Evolutionary conservation across 1,284 basidiomycete species (phyloP), one percentile per base, ranked within the genome.

Genomic region (Baeospora myosura): DNA sequence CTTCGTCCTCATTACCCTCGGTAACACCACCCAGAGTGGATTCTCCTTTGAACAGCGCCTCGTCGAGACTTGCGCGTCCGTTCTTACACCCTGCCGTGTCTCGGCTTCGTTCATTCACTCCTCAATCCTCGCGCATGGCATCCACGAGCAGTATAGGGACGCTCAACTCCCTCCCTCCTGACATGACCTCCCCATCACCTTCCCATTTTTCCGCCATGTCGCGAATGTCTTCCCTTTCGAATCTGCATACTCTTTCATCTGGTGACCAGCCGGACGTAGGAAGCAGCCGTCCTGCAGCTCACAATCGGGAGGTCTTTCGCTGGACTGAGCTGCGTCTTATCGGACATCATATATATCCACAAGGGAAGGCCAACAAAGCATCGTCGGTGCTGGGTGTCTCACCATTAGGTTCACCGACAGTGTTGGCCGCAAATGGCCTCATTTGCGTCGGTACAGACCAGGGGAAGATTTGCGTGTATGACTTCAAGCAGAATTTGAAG

Each of bases 401-500:
- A 3, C 56, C 65, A 3, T 55, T 72, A 14, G 87, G 88, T 0
- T 66, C 64, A 0, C 91, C 94, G 0, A 90, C 84, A 0, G 87
- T 88, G 8, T 63, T 98, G 43, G 81, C 87, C 6, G 86, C 88
- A 7, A 89, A 89, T 51, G 94, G 93, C 0, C 66, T 96, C 46
- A 78, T 99, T 25, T 97, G 91, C 47, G 70, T 98, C 3, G 96
- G 96, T 3, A 93, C 87, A 0, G 78, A 83, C 34, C 65, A 69
- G 17, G 96, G 94, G 4, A 79, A 74, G 55, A 74, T 87, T 24
- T 71, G 83, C 36, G 86, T 97, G 1, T 95, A 93, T 60, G 89
- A 93, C 57, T 97, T 96, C 60, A 82, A 82, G 49, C 94, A 98
- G 58, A 81, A 83, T 2, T 57, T 95, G 44, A 81, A 80, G 50